phyloP scores from a whole-genome alignment of 805 yeast species.

The Nakazawaea wickerhamii region DNA sequence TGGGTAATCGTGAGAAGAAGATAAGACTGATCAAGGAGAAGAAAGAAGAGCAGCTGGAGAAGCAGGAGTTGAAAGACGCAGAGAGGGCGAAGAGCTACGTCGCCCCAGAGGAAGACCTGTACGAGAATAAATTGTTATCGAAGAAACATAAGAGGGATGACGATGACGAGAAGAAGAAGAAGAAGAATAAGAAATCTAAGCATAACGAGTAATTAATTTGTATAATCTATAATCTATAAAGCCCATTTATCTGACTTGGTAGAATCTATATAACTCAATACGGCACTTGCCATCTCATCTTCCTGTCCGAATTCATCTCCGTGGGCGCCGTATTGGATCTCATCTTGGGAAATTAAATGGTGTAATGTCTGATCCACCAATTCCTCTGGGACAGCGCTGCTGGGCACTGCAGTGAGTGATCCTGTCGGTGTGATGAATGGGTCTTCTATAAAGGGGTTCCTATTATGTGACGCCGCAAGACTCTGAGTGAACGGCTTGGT shows the following conservation, averaged over 20 bases:
- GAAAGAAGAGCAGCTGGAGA: constrained; percentile 70
- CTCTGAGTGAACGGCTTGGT: neutral
- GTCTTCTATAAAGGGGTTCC: too few relatives aligned
- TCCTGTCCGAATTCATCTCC: neutral
- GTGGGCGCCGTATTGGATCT: neutral
- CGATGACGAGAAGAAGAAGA: constrained; percentile 25
- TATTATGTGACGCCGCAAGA: too few relatives aligned
- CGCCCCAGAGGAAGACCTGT: constrained; percentile 72
- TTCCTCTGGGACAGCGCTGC: neutral
- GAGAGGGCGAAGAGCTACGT: constrained; percentile 75
- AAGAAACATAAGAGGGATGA: constrained; percentile 21
- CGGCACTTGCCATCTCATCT: constrained; percentile 1
- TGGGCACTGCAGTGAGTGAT: too few relatives aligned
- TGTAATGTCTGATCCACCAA: constrained; percentile 5
- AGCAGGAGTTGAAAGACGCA: constrained; percentile 54
- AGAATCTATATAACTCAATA: constrained; percentile 4
- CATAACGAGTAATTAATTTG: neutral
- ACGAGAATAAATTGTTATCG: constrained; percentile 30
- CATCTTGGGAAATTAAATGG: neutral
- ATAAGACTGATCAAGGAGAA: constrained; percentile 67
- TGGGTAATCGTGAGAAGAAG: constrained; percentile 80
- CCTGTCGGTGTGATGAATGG: neutral
- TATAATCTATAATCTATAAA: neutral
- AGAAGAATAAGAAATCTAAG: constrained; percentile 12
- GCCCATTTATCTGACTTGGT: too few relatives aligned